phyloP scores from a whole-genome alignment of 2,329 filamentous ascomycete genomes.

The Alternaria brassicicola region DNA sequence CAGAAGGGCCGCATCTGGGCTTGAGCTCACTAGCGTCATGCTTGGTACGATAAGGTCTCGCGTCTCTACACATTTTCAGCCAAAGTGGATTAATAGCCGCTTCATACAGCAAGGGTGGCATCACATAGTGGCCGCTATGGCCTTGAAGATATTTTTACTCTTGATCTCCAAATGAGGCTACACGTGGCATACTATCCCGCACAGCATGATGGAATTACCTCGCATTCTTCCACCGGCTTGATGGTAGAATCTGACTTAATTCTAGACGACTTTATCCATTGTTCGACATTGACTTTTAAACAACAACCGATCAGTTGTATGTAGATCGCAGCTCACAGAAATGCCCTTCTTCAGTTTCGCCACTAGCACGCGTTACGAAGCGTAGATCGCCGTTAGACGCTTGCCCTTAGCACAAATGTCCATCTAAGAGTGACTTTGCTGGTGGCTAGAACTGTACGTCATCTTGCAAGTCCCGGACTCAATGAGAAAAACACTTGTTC shows the following conservation, averaged over 20 bases:
- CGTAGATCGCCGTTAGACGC: background rate
- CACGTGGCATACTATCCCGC: background rate
- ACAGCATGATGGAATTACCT: background rate
- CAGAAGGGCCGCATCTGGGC: background rate
- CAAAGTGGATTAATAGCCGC: background rate
- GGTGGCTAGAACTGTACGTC: background rate
- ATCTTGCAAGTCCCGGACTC: background rate
- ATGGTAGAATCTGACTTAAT: background rate
- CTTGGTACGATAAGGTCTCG: background rate
- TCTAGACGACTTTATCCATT: background rate
- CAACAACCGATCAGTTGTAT: background rate
- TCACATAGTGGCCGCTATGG: background rate
- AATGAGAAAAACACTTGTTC: background rate
- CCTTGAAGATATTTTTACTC: background rate
- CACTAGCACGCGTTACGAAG: background rate
- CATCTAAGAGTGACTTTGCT: background rate
- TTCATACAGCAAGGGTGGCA: background rate
- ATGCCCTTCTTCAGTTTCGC: background rate
- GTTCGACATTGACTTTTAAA: background rate
- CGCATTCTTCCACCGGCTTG: background rate
- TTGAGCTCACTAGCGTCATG: background rate
- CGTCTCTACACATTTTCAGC: background rate
- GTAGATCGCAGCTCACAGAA: background rate
- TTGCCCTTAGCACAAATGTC: background rate
- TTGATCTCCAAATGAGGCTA: background rate